Base-by-base conservation (phyloP, 352 stramenopile species). In the Pythium pectinolyticum region DNA sequence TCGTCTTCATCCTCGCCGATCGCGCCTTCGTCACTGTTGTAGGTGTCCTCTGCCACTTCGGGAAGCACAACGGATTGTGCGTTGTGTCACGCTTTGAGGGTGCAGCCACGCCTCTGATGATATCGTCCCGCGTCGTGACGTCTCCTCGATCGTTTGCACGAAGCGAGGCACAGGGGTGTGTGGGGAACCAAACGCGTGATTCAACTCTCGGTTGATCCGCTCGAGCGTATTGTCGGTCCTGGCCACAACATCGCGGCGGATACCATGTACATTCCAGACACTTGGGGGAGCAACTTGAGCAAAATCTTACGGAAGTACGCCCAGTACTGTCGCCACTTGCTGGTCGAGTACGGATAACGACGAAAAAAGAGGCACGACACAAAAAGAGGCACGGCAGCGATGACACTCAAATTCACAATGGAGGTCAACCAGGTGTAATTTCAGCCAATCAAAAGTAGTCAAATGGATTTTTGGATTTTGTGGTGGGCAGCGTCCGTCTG, bases 161-260 rank as follows among this genome's bases (percentile, higher is more conserved):
- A 66, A 66, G 5, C 17, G 25, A 25, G 27, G 3, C 10, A 59
- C 5, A 2, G 35, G 39, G 7, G 49, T 47, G 31, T 59, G 58
- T 22, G 48, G 48, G 4, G 37, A 52, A 11, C 9, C 8, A 25
- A 61, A 61, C 8, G 46, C 47, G 4, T 22, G 24, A 22, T 56
- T 61, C 14, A 62, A 35, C 35, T 62, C 51, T n/a, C 46, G 9
- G 27, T 56, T 68, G 34, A 62, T 62, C 0, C 51, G 59, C 43
- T 68, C 61, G 0, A 68, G 12, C 0, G 61, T 51, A 30, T 68
- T 68, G 22, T 68, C 58, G 2, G 61, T 67, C 3, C 45, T 41
- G 2, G 31, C 45, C 1, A 61, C 46, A 10, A 57, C 8, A 14
- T 51, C 32, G 3, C 22, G 3, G 41, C 31, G 11, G 6, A 57